Conservation (phyloP, 495 filamentous ascomycete species). For the Tuber magnatum region DNA sequence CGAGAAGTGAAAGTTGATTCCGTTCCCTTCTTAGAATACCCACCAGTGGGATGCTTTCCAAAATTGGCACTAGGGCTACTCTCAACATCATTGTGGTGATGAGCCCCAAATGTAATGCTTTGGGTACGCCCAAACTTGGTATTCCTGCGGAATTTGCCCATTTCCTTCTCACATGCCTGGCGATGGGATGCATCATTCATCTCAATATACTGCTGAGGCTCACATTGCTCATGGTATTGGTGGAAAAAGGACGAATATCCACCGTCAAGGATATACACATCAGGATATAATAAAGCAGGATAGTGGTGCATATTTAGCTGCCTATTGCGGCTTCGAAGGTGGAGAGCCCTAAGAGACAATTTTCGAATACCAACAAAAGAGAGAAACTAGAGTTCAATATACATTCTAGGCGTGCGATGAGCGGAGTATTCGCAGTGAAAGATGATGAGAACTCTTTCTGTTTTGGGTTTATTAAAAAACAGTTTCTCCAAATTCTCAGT, state of each 20-base stretch:
- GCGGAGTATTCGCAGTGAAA: conserved; percentile 98
- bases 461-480: conserved; percentile 58
- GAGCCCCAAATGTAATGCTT: conserved; percentile 76
- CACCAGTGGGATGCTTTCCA: conserved; percentile 24
- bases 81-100: conserved; percentile 56
- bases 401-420: conserved; percentile 93
- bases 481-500: conserved; percentile 74
- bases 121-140: conserved; percentile 76
- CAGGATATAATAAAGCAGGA: conserved; percentile 81
- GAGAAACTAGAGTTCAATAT: conserved; percentile 36
- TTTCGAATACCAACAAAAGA: too few relatives aligned
- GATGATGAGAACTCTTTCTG: conserved; percentile 68
- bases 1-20: conserved; percentile 23
- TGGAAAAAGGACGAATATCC: conserved; percentile 91
- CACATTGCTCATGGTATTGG: conserved; percentile 68
- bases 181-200: conserved; percentile 88
- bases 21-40: conserved; percentile 21
- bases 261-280: conserved; percentile 93
- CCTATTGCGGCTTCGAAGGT: conserved; percentile 81
- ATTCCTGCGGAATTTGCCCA: conserved; percentile 75
- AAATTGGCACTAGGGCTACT: conserved; percentile 36
- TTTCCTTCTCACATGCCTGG: conserved; percentile 83
- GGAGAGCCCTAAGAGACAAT: conserved; percentile 53
- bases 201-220: conserved; percentile 88
- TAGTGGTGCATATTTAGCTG: conserved; percentile 73